Conservation (phyloP, 495 filamentous ascomycete species). For the Daldinia grandis region DNA sequence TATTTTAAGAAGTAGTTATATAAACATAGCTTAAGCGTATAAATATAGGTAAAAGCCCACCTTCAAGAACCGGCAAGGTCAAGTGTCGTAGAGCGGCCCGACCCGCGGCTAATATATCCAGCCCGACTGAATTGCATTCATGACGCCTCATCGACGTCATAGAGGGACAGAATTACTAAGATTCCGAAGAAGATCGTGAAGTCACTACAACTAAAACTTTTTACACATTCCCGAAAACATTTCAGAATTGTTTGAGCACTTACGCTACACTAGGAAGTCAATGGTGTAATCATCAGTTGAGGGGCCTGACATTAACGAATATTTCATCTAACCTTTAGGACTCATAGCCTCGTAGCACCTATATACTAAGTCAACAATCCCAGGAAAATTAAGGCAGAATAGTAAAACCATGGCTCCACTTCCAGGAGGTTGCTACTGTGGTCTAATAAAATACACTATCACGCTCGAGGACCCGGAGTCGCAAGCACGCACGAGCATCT, state of each 20-base stretch:
- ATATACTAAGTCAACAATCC: neutral
- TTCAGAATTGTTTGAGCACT: neutral
- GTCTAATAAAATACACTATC: conserved; percentile 50
- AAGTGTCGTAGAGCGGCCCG: neutral
- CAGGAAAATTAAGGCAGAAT: neutral
- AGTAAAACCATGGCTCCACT: conserved; percentile 36
- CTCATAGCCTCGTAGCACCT: neutral
- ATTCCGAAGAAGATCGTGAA: neutral
- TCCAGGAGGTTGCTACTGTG: conserved; percentile 54
- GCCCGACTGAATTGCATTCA: neutral
- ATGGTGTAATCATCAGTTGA: conserved; percentile 29
- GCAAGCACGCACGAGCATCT: conserved; percentile 70
- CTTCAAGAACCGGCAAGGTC: neutral
- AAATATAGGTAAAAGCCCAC: no score
- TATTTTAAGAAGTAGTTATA: neutral
- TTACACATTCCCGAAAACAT: neutral
- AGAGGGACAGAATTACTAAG: neutral
- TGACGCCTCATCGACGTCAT: conserved; percentile 32
- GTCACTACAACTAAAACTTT: neutral
- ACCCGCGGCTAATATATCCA: neutral
- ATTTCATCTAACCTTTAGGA: neutral
- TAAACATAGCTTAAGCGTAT: neutral
- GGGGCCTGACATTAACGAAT: neutral
- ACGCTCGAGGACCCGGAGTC: conserved; percentile 50
- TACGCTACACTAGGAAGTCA: neutral